phyloP scores from a whole-genome alignment of 768 basidiomycete species.

The Rhodotorula taiwanensis region DNA sequence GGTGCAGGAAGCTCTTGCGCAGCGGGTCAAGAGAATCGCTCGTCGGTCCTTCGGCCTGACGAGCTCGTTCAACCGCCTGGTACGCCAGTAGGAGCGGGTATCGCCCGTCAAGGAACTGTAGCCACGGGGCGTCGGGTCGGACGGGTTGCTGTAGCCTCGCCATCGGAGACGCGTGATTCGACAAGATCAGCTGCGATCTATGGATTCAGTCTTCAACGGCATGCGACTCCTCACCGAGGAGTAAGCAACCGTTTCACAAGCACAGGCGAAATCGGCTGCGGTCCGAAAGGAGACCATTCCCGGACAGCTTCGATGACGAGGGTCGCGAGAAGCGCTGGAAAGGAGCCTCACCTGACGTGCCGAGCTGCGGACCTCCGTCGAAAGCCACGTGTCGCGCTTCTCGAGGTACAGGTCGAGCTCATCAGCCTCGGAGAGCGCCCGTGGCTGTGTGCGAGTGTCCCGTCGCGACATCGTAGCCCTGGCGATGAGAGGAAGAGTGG shows the following conservation, averaged over 20 bases:
- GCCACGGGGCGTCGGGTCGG: conserved; percentile 9
- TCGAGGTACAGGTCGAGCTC: not conserved
- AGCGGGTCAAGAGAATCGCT: not conserved
- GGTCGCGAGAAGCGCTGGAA: too few relatives aligned
- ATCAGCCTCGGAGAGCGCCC: too few relatives aligned
- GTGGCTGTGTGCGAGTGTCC: not conserved
- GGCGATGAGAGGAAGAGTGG: too few relatives aligned
- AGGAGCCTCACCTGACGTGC: too few relatives aligned
- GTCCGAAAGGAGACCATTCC: too few relatives aligned
- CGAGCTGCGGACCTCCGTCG: too few relatives aligned
- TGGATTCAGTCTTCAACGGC: too few relatives aligned
- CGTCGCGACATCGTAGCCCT: not conserved
- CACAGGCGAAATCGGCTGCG: too few relatives aligned
- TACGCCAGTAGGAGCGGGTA: not conserved
- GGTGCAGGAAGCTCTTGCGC: not conserved
- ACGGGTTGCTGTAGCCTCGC: not conserved
- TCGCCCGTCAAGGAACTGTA: not conserved
- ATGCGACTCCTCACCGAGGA: too few relatives aligned
- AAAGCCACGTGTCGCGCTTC: not conserved
- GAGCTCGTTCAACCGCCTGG: not conserved
- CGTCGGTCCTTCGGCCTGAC: not conserved
- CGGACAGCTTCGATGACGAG: too few relatives aligned
- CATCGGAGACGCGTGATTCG: not conserved
- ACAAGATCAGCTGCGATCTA: too few relatives aligned
- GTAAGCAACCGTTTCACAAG: not conserved